Evolutionary conservation across 2,329 filamentous ascomycete genomes (phyloP).

Genomic region (Acephala macrosclerotiorum): DNA sequence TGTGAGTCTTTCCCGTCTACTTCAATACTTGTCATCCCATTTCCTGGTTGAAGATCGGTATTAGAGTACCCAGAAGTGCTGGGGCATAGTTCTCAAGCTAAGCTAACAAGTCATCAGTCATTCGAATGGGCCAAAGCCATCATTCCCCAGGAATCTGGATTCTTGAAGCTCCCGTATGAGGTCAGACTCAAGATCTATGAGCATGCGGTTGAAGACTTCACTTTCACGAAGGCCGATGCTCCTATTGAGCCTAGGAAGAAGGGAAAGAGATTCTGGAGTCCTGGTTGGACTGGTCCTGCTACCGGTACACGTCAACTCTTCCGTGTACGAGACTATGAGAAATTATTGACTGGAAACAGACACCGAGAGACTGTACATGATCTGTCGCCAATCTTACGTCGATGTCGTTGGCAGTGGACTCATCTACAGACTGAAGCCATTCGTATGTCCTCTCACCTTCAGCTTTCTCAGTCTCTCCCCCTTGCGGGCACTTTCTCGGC

Average conservation of each 20-base stretch:
- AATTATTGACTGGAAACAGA: slow-evolving; percentile 3
- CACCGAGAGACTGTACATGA: slow-evolving; percentile 17
- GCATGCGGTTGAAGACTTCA: slow-evolving; percentile 18
- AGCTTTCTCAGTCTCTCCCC: neutral
- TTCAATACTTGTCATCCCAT: too few relatives aligned
- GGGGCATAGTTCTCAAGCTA: neutral
- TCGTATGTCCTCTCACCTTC: slow-evolving; percentile 4
- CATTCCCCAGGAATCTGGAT: slow-evolving; percentile 7
- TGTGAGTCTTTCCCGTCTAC: slow-evolving; percentile 13
- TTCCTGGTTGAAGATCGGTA: too few relatives aligned
- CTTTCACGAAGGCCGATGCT: neutral
- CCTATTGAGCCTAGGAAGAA: slow-evolving; percentile 22
- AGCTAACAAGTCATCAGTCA: slow-evolving; percentile 9
- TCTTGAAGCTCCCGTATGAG: slow-evolving; percentile 24
- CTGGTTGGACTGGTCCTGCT: slow-evolving; percentile 1
- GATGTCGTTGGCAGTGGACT: slow-evolving; percentile 21
- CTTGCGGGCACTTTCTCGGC: too few relatives aligned
- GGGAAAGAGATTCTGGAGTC: slow-evolving; percentile 19
- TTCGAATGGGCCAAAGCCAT: slow-evolving; percentile 24
- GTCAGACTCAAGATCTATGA: slow-evolving; percentile 22
- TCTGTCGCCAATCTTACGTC: slow-evolving; percentile 24
- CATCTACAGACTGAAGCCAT: slow-evolving; percentile 19
- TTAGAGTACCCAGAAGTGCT: too few relatives aligned
- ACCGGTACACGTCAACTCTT: neutral
- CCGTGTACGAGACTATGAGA: neutral